phyloP scores from a whole-genome alignment of 306 rosid genomes.

The Albizia julibrissin region DNA sequence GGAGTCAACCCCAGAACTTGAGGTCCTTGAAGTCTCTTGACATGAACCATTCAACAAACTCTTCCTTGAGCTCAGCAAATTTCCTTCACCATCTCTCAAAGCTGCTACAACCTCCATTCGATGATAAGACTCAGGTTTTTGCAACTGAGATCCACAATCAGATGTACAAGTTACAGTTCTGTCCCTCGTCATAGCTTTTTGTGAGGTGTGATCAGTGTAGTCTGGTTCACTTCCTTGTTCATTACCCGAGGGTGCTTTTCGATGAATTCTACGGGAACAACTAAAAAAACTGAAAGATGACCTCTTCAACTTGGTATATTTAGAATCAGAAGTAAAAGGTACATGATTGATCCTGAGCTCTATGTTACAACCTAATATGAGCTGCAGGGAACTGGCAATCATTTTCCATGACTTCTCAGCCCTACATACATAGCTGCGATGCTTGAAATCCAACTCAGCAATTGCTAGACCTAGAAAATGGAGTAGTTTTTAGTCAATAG shows the following conservation, averaged over 20 bases:
- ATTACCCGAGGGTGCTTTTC: conserved; percentile 43
- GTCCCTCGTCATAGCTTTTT: conserved; percentile 47
- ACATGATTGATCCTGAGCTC: conserved; percentile 72
- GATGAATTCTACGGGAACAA: conserved; percentile 59
- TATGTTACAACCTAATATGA: conserved; percentile 62
- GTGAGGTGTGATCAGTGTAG: conserved; percentile 41
- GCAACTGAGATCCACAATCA: conserved; percentile 45
- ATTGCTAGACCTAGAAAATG: conserved; percentile 64
- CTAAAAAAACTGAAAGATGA: conserved; percentile 58
- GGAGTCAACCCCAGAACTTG: conserved; percentile 42
- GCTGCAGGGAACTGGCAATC: conserved; percentile 70
- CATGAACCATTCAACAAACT: conserved; percentile 40
- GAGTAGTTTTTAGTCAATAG: conserved; percentile 10
- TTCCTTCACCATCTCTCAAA: conserved; percentile 64
- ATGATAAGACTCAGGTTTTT: conserved; percentile 40
- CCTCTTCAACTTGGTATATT: conserved; percentile 48
- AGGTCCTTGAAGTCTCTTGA: conserved; percentile 34
- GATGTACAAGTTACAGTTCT: conserved; percentile 43
- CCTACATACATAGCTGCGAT: conserved; percentile 49
- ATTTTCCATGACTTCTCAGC: conserved; percentile 85
- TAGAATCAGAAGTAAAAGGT: conserved; percentile 46
- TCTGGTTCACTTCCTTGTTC: conserved; percentile 55
- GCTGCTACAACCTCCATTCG: conserved; percentile 47
- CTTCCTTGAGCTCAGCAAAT: conserved; percentile 59
- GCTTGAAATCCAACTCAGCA: conserved; percentile 74